Percentiles rank a stretch among this genome's conserved stretches.
Evolutionary conservation across 2,329 filamentous ascomycete species (phyloP).

Genomic region (Fusarium duplospermum): DNA sequence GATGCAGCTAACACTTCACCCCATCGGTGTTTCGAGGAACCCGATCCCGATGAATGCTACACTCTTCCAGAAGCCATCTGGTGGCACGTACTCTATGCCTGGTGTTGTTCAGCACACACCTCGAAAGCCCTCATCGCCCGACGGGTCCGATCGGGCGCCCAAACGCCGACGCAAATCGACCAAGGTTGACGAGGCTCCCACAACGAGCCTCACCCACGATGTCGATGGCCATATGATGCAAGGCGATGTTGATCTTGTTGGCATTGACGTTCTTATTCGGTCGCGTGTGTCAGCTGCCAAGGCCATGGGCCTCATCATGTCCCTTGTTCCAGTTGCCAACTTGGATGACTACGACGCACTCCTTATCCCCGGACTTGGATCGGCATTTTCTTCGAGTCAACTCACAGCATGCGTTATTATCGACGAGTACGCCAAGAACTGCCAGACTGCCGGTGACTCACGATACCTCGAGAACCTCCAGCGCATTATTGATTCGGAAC

Average conservation of each 20-base stretch:
- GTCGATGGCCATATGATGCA: conserved; percentile 98
- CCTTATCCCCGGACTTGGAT: conserved; percentile 75
- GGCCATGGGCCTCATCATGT: conserved; percentile 88
- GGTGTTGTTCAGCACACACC: conserved; percentile 57
- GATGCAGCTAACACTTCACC: conserved; percentile 86
- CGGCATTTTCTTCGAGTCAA: conserved; percentile 86
- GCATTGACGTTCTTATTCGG: conserved; percentile 86
- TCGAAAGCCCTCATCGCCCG: conserved; percentile 62
- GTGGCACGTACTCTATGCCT: conserved; percentile 77
- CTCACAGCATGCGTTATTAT: conserved; percentile 84
- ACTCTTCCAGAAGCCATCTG: conserved; percentile 93
- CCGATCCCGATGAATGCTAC: conserved; percentile 91
- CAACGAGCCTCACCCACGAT: conserved; percentile 82
- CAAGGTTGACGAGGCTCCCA: conserved; percentile 78
- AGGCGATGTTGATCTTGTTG: conserved; percentile 94
- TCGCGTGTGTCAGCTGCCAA: conserved; percentile 89
- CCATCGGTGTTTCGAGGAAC: conserved; percentile 90
- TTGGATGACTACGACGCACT: conserved; percentile 73
- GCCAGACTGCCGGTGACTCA: conserved; percentile 54
- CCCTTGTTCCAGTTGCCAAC: conserved; percentile 73
- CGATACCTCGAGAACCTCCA: conserved; percentile 75
- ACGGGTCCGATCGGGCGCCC: conserved; percentile 70
- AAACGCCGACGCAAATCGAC: conserved; percentile 86
- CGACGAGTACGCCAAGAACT: conserved; percentile 84
- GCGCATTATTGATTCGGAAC: conserved; percentile 82